These are phyloP conservation scores for Scytalidium lignicola DNA, from an alignment of 2,329 filamentous ascomycete genomes.

Conservation along the genomic window DNA sequence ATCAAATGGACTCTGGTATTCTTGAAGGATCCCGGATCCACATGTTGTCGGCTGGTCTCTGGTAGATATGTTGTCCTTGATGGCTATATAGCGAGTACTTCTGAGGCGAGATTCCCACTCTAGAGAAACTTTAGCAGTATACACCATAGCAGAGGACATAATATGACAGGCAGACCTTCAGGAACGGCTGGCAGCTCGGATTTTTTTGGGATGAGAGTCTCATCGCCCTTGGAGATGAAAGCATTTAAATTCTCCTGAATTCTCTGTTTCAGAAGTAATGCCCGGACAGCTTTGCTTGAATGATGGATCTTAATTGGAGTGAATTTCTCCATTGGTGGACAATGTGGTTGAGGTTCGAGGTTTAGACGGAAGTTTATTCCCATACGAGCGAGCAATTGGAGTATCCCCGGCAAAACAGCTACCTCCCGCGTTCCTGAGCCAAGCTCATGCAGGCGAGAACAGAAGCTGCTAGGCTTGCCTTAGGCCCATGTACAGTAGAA, in stretches of 20 bases:
- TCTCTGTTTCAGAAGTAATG: background rate
- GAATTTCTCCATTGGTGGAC: background rate
- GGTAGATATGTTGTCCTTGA: conserved; percentile 77
- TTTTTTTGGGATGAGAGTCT: background rate
- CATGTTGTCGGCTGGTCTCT: conserved; percentile 69
- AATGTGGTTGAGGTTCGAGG: background rate
- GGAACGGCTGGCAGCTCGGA: background rate
- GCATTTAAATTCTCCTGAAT: background rate
- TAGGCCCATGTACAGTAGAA: too few species aligned
- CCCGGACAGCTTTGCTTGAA: background rate
- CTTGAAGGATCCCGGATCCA: conserved; percentile 68
- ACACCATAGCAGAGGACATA: background rate
- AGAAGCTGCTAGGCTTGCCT: too few species aligned
- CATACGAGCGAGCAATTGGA: background rate
- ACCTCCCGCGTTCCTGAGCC: too few species aligned
- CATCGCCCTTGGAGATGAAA: background rate
- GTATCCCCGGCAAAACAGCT: background rate
- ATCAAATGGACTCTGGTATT: conserved; percentile 71
- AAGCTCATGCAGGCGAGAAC: too few species aligned
- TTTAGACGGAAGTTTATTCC: background rate
- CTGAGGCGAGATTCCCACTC: background rate
- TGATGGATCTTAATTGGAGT: background rate
- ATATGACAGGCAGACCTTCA: background rate
- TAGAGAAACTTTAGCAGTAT: background rate
- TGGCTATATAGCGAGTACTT: conserved; percentile 26